Conservation (phyloP, 495 filamentous ascomycete species). For the Penicillium fimorum region DNA sequence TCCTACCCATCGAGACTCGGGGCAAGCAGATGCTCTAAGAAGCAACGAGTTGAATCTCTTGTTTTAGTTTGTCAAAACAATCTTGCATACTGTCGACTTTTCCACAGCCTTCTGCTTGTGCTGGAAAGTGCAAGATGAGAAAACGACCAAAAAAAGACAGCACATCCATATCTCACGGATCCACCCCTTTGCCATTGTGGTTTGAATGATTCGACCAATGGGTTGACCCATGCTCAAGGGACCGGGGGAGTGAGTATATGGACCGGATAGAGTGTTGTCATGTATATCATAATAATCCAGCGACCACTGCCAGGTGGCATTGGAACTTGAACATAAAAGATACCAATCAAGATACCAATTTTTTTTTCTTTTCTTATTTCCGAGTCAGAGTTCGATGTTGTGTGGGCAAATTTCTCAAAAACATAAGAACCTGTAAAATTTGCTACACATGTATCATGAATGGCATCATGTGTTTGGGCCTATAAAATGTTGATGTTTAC, state of each 20-base stretch:
- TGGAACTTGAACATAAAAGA: background rate
- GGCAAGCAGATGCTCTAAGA: conserved; percentile 48
- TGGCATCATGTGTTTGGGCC: background rate
- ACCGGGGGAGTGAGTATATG: background rate
- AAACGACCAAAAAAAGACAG: background rate
- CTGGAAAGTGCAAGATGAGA: background rate
- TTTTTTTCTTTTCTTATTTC: background rate
- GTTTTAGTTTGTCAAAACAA: background rate
- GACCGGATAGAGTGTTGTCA: background rate
- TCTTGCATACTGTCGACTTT: background rate
- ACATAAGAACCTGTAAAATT: too few species aligned
- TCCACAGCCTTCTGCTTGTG: background rate
- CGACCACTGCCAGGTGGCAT: background rate
- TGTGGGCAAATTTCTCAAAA: too few species aligned
- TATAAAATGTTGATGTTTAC: background rate
- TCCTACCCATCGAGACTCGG: conserved; percentile 54
- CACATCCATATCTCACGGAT: background rate
- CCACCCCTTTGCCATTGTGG: background rate
- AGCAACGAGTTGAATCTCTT: background rate
- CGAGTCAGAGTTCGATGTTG: too few species aligned
- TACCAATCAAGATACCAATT: conserved; percentile 7
- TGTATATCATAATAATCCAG: background rate
- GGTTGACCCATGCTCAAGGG: background rate
- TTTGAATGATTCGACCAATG: background rate
- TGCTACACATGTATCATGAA: too few species aligned